These are phyloP conservation scores for Aphanocladium album DNA, from an alignment of 2,329 filamentous ascomycete genomes.

Conservation along the genomic window DNA sequence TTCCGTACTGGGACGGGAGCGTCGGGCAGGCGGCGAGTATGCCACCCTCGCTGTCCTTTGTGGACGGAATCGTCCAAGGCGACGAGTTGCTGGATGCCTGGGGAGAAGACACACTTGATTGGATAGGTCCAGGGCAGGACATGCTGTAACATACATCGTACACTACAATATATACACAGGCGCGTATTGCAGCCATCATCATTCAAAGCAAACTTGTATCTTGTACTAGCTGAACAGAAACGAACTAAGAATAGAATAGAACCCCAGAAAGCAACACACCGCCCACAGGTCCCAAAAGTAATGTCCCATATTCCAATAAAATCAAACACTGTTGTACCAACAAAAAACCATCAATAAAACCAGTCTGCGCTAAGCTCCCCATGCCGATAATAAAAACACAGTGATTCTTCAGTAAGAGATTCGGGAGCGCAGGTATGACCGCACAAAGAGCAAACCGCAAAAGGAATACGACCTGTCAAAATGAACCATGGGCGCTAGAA, in stretches of 20 bases:
- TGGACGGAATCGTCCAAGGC: not conserved
- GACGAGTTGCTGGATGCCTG: slow-evolving; percentile 1
- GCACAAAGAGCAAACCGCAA: not conserved
- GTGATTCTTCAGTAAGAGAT: no score
- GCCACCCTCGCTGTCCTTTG: not conserved
- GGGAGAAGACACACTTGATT: not conserved
- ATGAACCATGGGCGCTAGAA: not conserved
- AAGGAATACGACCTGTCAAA: no score
- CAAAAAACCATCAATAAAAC: not conserved
- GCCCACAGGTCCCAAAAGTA: not conserved
- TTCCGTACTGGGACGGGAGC: slow-evolving; percentile 40
- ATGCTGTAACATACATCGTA: not conserved
- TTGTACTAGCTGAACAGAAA: not conserved
- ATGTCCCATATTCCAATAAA: not conserved
- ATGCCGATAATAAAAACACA: slow-evolving; percentile 3
- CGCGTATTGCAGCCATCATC: not conserved
- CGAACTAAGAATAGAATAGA: not conserved
- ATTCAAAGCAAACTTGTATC: not conserved
- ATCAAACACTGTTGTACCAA: not conserved
- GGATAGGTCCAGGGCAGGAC: not conserved
- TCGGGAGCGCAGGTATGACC: not conserved
- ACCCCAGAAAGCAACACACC: not conserved
- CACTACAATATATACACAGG: not conserved
- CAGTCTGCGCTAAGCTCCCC: not conserved
- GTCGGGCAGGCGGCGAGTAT: slow-evolving; percentile 15